Conservation (phyloP, 495 filamentous ascomycete genomes). For the Trichoderma gamsii region DNA sequence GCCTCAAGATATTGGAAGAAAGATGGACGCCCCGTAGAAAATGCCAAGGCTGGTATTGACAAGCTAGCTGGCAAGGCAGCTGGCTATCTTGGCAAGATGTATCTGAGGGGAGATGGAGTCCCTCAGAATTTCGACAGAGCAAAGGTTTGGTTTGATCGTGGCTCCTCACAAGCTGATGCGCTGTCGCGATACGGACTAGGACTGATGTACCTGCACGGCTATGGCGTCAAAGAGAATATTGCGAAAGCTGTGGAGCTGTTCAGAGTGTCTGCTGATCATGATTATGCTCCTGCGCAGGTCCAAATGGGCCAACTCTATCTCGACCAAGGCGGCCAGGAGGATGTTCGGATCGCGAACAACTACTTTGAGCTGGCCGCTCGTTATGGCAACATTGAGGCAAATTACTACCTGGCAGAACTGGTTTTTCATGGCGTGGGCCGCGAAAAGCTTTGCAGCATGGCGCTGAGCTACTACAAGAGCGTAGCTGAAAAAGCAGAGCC, state of each 20-base stretch:
- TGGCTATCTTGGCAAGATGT: constrained; percentile 89
- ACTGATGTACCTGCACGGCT: constrained; percentile 79
- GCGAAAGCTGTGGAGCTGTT: constrained; percentile 73
- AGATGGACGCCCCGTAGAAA: constrained; percentile 43
- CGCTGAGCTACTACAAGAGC: constrained; percentile 87
- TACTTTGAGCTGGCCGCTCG: constrained; percentile 93
- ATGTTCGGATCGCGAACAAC: constrained; percentile 57
- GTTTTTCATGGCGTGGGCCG: constrained; percentile 73
- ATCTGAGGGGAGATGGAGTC: constrained; percentile 84
- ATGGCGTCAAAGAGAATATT: constrained; percentile 69
- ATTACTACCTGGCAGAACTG: constrained; percentile 92
- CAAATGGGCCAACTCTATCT: constrained; percentile 79
- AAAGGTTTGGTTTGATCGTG: constrained; percentile 79
- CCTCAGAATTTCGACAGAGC: constrained; percentile 72
- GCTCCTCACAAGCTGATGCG: constrained; percentile 70
- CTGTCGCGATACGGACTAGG: constrained; percentile 83
- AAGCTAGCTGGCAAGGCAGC: constrained; percentile 84
- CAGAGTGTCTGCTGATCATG: constrained; percentile 75
- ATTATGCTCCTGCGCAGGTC: constrained; percentile 76
- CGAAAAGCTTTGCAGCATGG: constrained; percentile 72
- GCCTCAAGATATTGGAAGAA: constrained; percentile 84
- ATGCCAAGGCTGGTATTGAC: constrained; percentile 54
- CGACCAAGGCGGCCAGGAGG: constrained; percentile 73
- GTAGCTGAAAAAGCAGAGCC: constrained; percentile 86
- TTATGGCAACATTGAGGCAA: constrained; percentile 84